A percentile compares a stretch with the other conserved stretches of the same genome.
Evolutionary conservation across 225 moss, liverwort and hornwort genomes (phyloP).

Genomic region (Neckera pumila): DNA sequence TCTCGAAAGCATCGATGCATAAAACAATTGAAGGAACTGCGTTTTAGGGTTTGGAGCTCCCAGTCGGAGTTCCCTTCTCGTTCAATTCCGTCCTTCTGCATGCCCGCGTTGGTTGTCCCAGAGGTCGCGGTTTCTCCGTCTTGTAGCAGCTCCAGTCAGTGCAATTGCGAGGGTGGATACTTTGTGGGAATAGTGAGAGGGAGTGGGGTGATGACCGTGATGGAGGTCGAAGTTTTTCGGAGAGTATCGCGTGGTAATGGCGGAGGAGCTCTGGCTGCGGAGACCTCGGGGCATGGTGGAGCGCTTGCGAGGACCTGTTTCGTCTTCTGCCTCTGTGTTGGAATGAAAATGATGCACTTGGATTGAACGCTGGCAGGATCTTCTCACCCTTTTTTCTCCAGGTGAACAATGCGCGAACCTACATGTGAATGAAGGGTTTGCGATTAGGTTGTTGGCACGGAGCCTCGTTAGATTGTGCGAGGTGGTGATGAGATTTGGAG

Average conservation of each 20-base stretch:
- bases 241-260: background rate
- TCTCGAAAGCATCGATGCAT: no score
- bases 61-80: background rate
- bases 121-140: background rate
- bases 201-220: background rate
- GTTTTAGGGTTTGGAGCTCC: slow-evolving; percentile 12
- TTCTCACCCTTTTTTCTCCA: background rate
- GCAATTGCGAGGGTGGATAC: background rate
- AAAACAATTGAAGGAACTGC: background rate
- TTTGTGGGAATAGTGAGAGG: background rate
- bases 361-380: background rate
- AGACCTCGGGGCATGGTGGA: background rate
- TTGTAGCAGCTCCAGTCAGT: background rate
- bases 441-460: background rate
- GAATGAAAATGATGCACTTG: background rate
- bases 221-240: background rate
- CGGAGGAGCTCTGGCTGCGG: background rate
- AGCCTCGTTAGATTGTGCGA: background rate
- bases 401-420: background rate
- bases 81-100: background rate
- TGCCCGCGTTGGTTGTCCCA: background rate
- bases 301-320: background rate
- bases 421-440: background rate
- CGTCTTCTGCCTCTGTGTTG: background rate
- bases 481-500: background rate